Conservation (phyloP, 2,329 filamentous ascomycete genomes). For the Ceratocystis colombiana region DNA sequence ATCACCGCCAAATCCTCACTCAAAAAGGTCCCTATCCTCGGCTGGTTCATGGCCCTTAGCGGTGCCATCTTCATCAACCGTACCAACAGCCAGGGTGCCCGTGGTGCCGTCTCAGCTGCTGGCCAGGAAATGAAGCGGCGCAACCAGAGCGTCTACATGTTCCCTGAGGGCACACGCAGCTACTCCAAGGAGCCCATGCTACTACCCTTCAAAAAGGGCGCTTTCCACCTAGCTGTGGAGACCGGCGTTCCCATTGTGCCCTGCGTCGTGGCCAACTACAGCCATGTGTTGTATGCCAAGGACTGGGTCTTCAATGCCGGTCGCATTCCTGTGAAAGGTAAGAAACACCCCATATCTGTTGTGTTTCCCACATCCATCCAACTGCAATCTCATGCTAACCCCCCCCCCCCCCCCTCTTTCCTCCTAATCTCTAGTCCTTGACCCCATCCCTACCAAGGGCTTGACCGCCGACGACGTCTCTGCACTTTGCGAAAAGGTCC, state of each 20-base stretch:
- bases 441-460: constrained; percentile 66
- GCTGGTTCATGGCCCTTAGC: constrained; percentile 86
- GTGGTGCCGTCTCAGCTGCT: constrained; percentile 75
- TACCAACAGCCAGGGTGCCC: constrained; percentile 68
- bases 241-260: constrained; percentile 89
- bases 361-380: constrained; percentile 1
- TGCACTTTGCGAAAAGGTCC: constrained; percentile 54
- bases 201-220: constrained; percentile 97
- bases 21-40: constrained; percentile 69
- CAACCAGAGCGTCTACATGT: constrained; percentile 72
- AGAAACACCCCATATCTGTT: constrained; percentile 27
- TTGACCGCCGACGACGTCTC: constrained; percentile 70
- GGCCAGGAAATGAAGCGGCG: constrained; percentile 65
- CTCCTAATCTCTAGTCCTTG: constrained; percentile 49
- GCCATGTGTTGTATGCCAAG: constrained; percentile 58
- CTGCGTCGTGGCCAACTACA: constrained; percentile 70
- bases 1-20: constrained; percentile 86
- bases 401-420: background rate
- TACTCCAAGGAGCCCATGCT: constrained; percentile 73
- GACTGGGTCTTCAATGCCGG: constrained; percentile 56
- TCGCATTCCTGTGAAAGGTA: constrained; percentile 65
- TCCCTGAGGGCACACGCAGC: constrained; percentile 85
- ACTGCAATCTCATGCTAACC: constrained; percentile 7
- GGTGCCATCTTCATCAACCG: constrained; percentile 95
- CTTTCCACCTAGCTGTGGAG: constrained; percentile 91